Base-by-base conservation (phyloP, 2,329 filamentous ascomycete genomes). In the Ploettnerulaceae sp. region DNA sequence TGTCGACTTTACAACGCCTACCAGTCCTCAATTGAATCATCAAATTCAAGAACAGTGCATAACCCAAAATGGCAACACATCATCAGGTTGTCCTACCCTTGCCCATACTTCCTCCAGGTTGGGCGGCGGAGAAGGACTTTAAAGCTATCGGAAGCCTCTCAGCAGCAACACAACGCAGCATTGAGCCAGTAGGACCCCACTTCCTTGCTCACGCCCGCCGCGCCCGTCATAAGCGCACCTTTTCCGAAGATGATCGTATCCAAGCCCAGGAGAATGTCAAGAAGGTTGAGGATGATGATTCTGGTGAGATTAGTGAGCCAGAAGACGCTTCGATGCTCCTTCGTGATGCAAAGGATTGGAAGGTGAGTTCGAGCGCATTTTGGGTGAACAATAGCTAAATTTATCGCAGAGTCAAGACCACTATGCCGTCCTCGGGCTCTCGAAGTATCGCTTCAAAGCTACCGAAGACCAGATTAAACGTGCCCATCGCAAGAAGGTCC, bases 391-490 rank as follows among this genome's bases (percentile, higher is more conserved):
- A 14, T 35, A 46, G 17, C 52, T 58, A 54, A 59, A 49, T 12
- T 42, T 20, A 31, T 37, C 17, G 53, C 55, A 94, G 87, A 77
- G 75, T 57, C 93, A 98, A 82, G 93, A 98, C 66, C 93, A 98
- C 74, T 98, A 98, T 71, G 89, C 93, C 61, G 86, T 98, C 45
- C 84, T 98, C 49, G 93, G 93, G 55, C 74, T 98, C 55, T 86
- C 85, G 66, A 94, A 90, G 71, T 91, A 94, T 76, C 86, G 93
- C 62, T 93, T 77, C 74, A 87, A 81, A 70, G 94, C 93, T 45
- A 95, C 88, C 49, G 90, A 95, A 70, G 91, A 97, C 58, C 91
- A 97, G 75, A 97, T 98, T 77, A 97, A 96, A 79, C 87, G 88
- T 61, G 93, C 94, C 58, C 91, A 98, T 75, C 89, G 93, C 74